Evolutionary conservation across 1,139 yeast genomes (phyloP), one percentile per base, ranked within the genome.

Genomic region (Zygosaccharomyces sapae): DNA sequence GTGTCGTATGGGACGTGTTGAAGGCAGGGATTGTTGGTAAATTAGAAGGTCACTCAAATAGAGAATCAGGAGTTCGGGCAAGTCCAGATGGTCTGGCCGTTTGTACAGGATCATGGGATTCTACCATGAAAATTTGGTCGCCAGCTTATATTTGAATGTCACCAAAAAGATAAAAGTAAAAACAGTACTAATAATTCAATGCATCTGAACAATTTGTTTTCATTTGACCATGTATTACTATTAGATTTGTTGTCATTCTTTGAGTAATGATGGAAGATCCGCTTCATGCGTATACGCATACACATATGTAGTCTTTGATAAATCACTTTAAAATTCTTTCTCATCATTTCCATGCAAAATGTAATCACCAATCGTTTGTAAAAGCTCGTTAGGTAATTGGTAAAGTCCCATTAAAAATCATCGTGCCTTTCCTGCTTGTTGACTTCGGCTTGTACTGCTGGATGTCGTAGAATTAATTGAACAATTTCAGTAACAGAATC

Each of bases 351-450:
- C 38, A 13, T 34, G 24, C 19, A 42, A 13, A 7, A 43, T 38
- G 35, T 43, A 46, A 7, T 50, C 33, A 35, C 44, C 27, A 18
- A 49, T 42, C 12, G 77, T 59, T 70, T 83, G 83, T 67, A 89
- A 77, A 63, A 90, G 74, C 33, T 86, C 81, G 65, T 86, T 95
- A n/a, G 97, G 97, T 58, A 90, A 74, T 29, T 96, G 90, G 64
- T 81, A 87, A 58, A 90, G 75, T 67, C 87, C 96, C 87, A 90
- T 84, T 49, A 95, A 88, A 67, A 89, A 70, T 89, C 96, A 42
- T 96, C 96, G 60, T 86, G 88, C 52, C 87, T 95, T 43, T 86
- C 88, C 61, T 87, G 95, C 67, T 87, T 89, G 65, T 87, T 86
- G 61, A 90, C 81, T 67, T 85, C 87, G 90, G 86, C 86, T 48